These are phyloP conservation scores for Neospora caninum DNA, from an alignment of 169 alveolate species.

Conservation along the genomic window DNA sequence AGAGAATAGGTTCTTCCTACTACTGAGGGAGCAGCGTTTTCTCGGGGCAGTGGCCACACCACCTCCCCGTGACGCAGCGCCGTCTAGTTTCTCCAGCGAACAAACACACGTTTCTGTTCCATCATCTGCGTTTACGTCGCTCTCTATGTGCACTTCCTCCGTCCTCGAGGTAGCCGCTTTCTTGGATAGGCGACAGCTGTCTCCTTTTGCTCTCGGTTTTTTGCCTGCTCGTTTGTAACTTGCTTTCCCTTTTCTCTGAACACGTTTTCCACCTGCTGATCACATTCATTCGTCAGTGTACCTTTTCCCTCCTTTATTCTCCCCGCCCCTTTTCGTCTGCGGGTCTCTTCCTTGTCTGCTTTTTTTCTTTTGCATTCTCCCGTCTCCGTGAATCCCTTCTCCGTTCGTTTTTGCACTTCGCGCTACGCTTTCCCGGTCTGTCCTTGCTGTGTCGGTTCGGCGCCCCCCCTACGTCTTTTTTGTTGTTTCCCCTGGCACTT, in stretches of 20 bases:
- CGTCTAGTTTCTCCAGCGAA: no score
- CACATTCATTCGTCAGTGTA: not conserved
- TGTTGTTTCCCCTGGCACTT: not conserved
- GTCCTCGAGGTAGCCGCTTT: not conserved
- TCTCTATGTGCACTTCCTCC: not conserved
- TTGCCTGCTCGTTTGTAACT: not conserved
- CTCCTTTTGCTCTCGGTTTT: not conserved
- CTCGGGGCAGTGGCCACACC: no score
- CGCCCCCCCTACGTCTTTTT: not conserved
- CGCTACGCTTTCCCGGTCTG: no score
- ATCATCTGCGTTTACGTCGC: not conserved
- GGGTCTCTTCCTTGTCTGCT: not conserved
- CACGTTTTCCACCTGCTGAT: not conserved
- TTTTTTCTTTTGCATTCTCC: not conserved
- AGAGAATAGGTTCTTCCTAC: not conserved
- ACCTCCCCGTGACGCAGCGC: no score
- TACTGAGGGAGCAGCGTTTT: no score
- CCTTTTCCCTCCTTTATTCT: not conserved
- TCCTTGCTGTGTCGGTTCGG: no score
- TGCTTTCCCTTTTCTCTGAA: not conserved
- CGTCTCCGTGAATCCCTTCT: not conserved
- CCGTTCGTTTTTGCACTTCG: no score
- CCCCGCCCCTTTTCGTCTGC: not conserved
- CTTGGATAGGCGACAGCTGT: not conserved
- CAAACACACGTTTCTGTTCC: not conserved